These are phyloP conservation scores for Phytophthora sojae DNA, from an alignment of 352 stramenopile genomes.

Conservation along the genomic window DNA sequence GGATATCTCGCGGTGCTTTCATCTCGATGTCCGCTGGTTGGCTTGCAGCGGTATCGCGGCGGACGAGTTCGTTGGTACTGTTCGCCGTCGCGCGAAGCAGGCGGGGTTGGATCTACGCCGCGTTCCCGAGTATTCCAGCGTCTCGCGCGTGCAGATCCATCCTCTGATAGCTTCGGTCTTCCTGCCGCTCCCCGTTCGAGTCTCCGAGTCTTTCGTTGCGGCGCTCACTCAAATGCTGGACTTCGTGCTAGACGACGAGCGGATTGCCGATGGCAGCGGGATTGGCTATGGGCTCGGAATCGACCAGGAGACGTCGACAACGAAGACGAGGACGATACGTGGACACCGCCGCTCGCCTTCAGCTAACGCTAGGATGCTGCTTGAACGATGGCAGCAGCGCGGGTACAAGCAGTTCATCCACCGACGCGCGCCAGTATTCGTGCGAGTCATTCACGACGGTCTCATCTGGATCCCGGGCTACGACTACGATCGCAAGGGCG, in stretches of 20 bases:
- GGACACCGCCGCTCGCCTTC: constrained; percentile 46
- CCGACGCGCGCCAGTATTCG: constrained; percentile 66
- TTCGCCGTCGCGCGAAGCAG: constrained; percentile 76
- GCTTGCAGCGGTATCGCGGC: constrained; percentile 80
- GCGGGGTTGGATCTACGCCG: constrained; percentile 68
- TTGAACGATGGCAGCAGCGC: constrained; percentile 58
- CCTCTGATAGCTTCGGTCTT: constrained; percentile 75
- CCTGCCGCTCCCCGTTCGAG: constrained; percentile 47
- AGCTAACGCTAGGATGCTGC: constrained; percentile 41
- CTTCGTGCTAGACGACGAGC: constrained; percentile 77
- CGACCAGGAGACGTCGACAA: constrained; percentile 42
- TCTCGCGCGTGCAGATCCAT: constrained; percentile 80
- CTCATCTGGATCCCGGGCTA: constrained; percentile 82
- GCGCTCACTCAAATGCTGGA: constrained; percentile 53
- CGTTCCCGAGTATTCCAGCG: constrained; percentile 78
- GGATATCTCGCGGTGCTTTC: constrained; percentile 63
- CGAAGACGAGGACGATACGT: constrained; percentile 27
- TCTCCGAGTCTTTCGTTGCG: constrained; percentile 37
- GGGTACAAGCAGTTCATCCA: constrained; percentile 86
- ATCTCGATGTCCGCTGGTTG: constrained; percentile 81
- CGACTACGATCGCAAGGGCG: constrained; percentile 71
- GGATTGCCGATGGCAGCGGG: constrained; percentile 64
- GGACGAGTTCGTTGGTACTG: constrained; percentile 75
- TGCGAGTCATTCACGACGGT: constrained; percentile 72
- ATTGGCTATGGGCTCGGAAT: constrained; percentile 79